Base-by-base conservation (phyloP, 148 eudicot genomes). In the Cornus kousa region DNA sequence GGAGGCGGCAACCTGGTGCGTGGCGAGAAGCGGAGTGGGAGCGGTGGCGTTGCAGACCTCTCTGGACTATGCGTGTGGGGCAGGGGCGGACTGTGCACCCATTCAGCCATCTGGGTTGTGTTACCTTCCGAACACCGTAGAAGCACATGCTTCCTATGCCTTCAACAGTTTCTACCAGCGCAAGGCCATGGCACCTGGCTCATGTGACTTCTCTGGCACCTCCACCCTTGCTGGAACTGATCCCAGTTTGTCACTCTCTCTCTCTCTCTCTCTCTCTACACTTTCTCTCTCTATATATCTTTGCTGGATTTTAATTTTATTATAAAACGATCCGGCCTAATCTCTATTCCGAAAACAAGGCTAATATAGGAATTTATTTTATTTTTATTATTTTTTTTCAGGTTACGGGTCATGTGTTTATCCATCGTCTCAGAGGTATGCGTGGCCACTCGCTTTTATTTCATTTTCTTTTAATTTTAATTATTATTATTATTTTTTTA, bases 381-480 rank as follows among this genome's bases (percentile, higher is more conserved):
- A 14, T 73, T 82, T 50, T 13, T 19, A 53, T 59, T 23, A 2
- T 76, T 14, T 2, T 22, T 74, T 71, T 76, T 28, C 50, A 87
- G 92, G 92, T 60, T 93, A 91, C 85, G 97, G 93, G 81, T 85
- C 95, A 72, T 93, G 97, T 74, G 89, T 87, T 2, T 93, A 87
- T 77, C 97, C 97, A 60, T 75, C 93, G 24, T 87, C 92, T 65
- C 80, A 87, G 48, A 88, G 95, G 97, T 93, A 88, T 64, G 68
- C 9, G 31, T n/a, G 37, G 9, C 48, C 8, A 0, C 48, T 43
- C 8, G 6, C 48, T 43, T 43, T 67, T 43, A 2, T 14, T 33
- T 16, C 11, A 9, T 62, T 66, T 48, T 3, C 33, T 43, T 6
- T 24, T 23, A 22, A 57, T n/a, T 23, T n/a, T n/a, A n/a, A n/a